These are phyloP conservation scores for Suhomyces maxii DNA, from an alignment of 1,139 yeast species.

Conservation along the genomic window DNA sequence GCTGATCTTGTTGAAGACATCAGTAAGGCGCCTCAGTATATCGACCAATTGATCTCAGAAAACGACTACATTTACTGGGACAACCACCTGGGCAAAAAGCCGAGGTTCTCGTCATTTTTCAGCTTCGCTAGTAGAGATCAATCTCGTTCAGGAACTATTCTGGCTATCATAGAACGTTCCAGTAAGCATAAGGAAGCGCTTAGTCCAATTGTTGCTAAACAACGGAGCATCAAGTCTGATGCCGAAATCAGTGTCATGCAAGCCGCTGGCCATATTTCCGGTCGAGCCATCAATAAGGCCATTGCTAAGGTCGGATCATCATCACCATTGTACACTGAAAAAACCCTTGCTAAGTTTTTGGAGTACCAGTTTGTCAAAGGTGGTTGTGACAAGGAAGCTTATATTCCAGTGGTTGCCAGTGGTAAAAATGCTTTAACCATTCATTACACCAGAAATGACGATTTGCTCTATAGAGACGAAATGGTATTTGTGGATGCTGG, in stretches of 20 bases:
- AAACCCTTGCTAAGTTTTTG: conserved; percentile 74
- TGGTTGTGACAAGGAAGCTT: conserved; percentile 89
- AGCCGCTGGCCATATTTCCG: conserved; percentile 77
- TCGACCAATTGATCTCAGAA: conserved; percentile 47
- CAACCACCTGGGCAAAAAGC: conserved; percentile 30
- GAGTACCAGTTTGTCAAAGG: conserved; percentile 81
- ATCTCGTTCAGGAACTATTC: conserved; percentile 15
- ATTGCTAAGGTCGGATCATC: conserved; percentile 55
- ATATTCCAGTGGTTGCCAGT: conserved; percentile 95
- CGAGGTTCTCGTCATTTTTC: conserved; percentile 14
- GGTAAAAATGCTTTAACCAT: conserved; percentile 85
- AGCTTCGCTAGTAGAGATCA: conserved; percentile 8
- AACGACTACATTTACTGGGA: conserved; percentile 52
- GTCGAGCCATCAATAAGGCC: conserved; percentile 81
- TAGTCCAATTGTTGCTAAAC: conserved; percentile 49
- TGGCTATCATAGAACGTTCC: conserved; percentile 21
- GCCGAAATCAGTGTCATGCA: conserved; percentile 80
- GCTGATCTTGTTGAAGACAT: conserved; percentile 73
- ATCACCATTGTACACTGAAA: conserved; percentile 61
- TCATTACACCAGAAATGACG: conserved; percentile 90
- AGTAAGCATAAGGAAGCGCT: conserved; percentile 46
- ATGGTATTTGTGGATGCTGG: conserved; percentile 94
- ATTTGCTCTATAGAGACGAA: conserved; percentile 69
- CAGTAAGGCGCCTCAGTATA: conserved; percentile 39
- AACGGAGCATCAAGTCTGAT: conserved; percentile 71